Conservation (phyloP, 2,329 filamentous ascomycete species). For the Aspergillus felis region DNA sequence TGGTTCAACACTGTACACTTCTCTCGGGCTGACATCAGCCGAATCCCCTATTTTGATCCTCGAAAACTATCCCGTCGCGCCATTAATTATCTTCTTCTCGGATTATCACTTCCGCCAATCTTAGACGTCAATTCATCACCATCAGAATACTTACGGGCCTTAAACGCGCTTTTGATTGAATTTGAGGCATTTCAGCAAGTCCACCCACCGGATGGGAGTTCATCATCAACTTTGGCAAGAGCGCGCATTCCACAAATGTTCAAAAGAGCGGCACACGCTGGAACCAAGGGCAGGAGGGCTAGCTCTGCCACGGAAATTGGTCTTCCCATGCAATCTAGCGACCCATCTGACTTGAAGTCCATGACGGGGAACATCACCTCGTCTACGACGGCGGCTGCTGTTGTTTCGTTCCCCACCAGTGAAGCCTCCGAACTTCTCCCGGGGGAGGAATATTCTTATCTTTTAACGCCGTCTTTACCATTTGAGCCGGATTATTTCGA, state of each 20-base stretch:
- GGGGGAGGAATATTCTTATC: slow-evolving; percentile 81
- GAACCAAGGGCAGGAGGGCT: slow-evolving; percentile 54
- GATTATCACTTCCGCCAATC: slow-evolving; percentile 83
- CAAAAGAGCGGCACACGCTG: slow-evolving; percentile 58
- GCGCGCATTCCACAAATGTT: slow-evolving; percentile 82
- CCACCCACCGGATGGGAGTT: slow-evolving; percentile 71
- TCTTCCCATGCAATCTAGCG: slow-evolving; percentile 48
- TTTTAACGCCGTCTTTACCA: slow-evolving; percentile 86
- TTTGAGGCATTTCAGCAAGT: slow-evolving; percentile 92
- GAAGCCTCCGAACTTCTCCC: slow-evolving; percentile 62
- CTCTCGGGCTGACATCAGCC: slow-evolving; percentile 71
- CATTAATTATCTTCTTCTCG: slow-evolving; percentile 88
- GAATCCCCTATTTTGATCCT: slow-evolving; percentile 80
- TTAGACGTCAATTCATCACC: slow-evolving; percentile 78
- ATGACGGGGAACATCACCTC: slow-evolving; percentile 39
- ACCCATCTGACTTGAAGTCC: slow-evolving; percentile 46
- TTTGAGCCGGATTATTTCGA: slow-evolving; percentile 98
- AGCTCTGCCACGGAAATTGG: slow-evolving; percentile 60
- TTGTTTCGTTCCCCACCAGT: slow-evolving; percentile 42
- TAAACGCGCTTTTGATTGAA: slow-evolving; percentile 81
- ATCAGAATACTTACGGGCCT: slow-evolving; percentile 78
- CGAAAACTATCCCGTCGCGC: slow-evolving; percentile 84
- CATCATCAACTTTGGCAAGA: slow-evolving; percentile 66
- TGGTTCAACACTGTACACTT: slow-evolving; percentile 99
- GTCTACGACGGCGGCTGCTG: slow-evolving; percentile 34